phyloP scores from a whole-genome alignment of 2,329 filamentous ascomycete species.

The Metarhizium guizhouense region DNA sequence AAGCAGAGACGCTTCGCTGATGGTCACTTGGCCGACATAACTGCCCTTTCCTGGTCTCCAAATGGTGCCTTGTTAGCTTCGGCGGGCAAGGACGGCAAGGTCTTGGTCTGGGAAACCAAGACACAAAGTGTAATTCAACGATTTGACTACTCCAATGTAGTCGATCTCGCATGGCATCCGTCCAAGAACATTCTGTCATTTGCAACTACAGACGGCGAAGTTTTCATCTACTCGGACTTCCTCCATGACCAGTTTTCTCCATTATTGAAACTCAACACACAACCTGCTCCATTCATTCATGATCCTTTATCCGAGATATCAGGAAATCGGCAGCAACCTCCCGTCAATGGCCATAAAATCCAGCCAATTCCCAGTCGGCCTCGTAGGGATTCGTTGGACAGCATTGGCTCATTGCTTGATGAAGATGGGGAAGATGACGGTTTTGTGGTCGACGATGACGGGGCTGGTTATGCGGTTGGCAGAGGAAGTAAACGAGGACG shows the following conservation, averaged over 20 bases:
- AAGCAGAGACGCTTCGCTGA: slow-evolving; percentile 71
- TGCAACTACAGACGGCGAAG: slow-evolving; percentile 83
- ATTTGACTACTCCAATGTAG: slow-evolving; percentile 73
- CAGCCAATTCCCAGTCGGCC: slow-evolving; percentile 37
- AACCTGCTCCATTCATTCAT: slow-evolving; percentile 79
- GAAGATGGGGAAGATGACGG: slow-evolving; percentile 54
- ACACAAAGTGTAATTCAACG: slow-evolving; percentile 73
- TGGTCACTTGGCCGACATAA: slow-evolving; percentile 77
- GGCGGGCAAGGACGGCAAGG: slow-evolving; percentile 57
- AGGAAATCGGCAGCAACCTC: slow-evolving; percentile 50
- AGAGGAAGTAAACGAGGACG: slow-evolving; percentile 38
- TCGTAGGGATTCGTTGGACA: slow-evolving; percentile 60
- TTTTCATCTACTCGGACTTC: slow-evolving; percentile 78
- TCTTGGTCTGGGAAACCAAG: slow-evolving; percentile 82
- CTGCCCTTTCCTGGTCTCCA: slow-evolving; percentile 83
- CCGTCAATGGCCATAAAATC: slow-evolving; percentile 43
- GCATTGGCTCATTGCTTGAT: slow-evolving; percentile 73
- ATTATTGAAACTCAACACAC: slow-evolving; percentile 48
- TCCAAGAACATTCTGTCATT: slow-evolving; percentile 83
- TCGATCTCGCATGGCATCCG: slow-evolving; percentile 86
- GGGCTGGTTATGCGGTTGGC: slow-evolving; percentile 71
- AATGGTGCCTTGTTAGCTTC: slow-evolving; percentile 82
- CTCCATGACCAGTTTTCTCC: slow-evolving; percentile 48
- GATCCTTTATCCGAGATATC: slow-evolving; percentile 65
- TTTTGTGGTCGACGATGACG: slow-evolving; percentile 93